Evolutionary conservation across 805 yeast genomes (phyloP), one percentile per base, ranked within the genome.

Genomic region (Yarrowia sp.): DNA sequence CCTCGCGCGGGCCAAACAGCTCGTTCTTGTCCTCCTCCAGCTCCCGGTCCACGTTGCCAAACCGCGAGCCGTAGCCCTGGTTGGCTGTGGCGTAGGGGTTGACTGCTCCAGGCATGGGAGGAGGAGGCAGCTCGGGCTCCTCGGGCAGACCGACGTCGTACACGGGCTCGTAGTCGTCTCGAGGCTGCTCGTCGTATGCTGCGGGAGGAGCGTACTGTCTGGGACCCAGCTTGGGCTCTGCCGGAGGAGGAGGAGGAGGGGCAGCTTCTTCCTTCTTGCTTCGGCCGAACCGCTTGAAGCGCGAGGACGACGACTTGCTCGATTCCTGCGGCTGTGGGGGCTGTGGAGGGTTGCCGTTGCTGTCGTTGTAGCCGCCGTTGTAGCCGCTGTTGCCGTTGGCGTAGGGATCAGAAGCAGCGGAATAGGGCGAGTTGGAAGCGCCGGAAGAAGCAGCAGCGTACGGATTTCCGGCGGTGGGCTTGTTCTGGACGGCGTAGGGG

Each of bases 51-150:
- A 35, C 58, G 24, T 16, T 25, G 13, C 61, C 61, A 14, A 55
- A 55, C 36, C 61, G 33, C 10, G 27, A 12, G 14, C 47, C 47
- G 38, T 55, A 55, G 14, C 47, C 47, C 35, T 55, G 47, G 19
- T 55, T 25, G 19, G 61, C 61, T 0, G 61, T 18, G 8, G 61
- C 46, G 38, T 55, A 55, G 21, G 61, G 61, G 42, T 51, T 51
- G 13, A 22, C 42, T 4, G 42, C 41, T 16, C 42, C 42, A 18
- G 58, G 58, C 58, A 51, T 51, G 18, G 58, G 58, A 3, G 58
- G 58, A n/a, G 58, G 58, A 12, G 58, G 58, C 16, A 51, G 41
- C 1, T 51, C 42, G 19, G 58, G 58, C 9, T 51, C 58, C 5
- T 35, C 58, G 1, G 55, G 38, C 7, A 47, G 38, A 1, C 55